These are phyloP conservation scores for Sarocladium brachiariae DNA, from an alignment of 2,329 filamentous ascomycete genomes.

Conservation along the genomic window DNA sequence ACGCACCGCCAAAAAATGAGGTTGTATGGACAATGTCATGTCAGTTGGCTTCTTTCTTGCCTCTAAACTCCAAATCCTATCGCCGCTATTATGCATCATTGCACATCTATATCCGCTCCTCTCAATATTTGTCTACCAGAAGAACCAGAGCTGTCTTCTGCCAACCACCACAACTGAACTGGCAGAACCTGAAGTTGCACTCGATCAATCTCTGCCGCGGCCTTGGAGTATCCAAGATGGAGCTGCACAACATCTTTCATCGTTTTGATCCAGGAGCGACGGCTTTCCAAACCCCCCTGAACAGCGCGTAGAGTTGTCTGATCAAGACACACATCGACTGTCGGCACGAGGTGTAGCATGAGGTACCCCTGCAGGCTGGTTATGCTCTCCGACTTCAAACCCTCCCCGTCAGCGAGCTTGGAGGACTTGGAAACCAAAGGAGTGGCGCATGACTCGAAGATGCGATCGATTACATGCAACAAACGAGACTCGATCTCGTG, in stretches of 20 bases:
- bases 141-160: neutral
- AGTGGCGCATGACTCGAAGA: conserved; percentile 9
- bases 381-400: neutral
- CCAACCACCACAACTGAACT: neutral
- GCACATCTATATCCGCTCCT: too few relatives aligned
- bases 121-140: neutral
- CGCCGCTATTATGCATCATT: neutral
- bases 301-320: neutral
- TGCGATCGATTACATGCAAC: neutral
- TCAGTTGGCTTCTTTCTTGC: too few relatives aligned
- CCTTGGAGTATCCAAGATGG: neutral
- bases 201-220: neutral
- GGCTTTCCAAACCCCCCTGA: neutral
- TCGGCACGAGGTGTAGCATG: conserved; percentile 9
- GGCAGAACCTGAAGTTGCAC: neutral
- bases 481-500: neutral
- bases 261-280: neutral
- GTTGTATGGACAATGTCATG: too few relatives aligned
- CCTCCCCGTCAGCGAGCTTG: neutral
- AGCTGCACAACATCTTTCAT: conserved; percentile 4
- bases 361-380: conserved; percentile 6
- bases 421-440: conserved; percentile 1
- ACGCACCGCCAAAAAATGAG: too few relatives aligned
- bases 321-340: neutral
- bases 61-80: too few relatives aligned